Base-by-base conservation (phyloP, 2,329 filamentous ascomycete genomes). In the Xylaria sp. region DNA sequence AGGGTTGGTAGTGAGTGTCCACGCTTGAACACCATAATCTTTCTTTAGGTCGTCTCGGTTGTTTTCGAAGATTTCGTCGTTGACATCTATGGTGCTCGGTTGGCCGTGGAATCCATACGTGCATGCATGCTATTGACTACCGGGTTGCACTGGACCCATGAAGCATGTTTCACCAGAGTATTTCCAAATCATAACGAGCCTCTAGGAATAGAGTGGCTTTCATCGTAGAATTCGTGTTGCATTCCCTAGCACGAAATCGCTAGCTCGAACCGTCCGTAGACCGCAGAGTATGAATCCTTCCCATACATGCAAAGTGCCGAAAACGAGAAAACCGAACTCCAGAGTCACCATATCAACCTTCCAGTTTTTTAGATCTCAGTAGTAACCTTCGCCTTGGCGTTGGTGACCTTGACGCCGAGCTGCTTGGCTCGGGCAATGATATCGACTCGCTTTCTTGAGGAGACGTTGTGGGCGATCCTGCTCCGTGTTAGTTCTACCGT, bases 321-420 rank as follows among this genome's bases (percentile, higher is more conserved):
- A 78, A 78, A 76, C 75, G 76, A 78, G 76, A 77, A 72, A 77
- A 76, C 76, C 76, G 73, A 71, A 78, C 75, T 75, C 76, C 72
- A 75, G 71, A 70, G 69, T 74, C 72, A 72, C 72, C 72, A 62
- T 72, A 73, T 65, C 71, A 72, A 70, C 71, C 71, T 64, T 24
- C 67, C 65, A 70, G 61, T 69, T 69, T 27, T 81, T 89, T 90
- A 92, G 80, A 91, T 87, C 90, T 99, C 96, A 79, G 94, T 97
- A 79, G 95, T 97, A 84, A 99, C 92, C 90, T 95, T 97, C 82
- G 94, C 96, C 93, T 98, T 97, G 86, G 93, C 85, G 90, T 99
- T 99, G 83, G 96, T 99, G 84, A 99, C 95, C 93, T 99, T 99
- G 84, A 99, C 96, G 82, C 94, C 93, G 81, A 99, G 88, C 86